Conservation (phyloP, 495 filamentous ascomycete species). For the Bacidia rubella region DNA sequence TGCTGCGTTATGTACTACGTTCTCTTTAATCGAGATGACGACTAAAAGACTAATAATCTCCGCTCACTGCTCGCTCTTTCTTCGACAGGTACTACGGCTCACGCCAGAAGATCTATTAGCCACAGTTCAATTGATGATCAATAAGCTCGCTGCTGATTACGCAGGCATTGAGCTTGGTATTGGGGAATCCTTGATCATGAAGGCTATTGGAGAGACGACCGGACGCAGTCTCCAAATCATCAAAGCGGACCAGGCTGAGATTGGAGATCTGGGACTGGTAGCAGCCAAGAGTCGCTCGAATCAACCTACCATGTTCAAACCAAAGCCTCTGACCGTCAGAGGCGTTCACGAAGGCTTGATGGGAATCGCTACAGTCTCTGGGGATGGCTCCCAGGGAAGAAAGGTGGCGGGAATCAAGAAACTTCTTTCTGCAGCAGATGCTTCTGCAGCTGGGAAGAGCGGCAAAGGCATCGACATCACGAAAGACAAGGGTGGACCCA, state of each 20-base stretch:
- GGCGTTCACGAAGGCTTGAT: slow-evolving; percentile 83
- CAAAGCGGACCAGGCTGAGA: slow-evolving; percentile 87
- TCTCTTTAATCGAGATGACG: slow-evolving; percentile 86
- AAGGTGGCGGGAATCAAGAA: slow-evolving; percentile 96
- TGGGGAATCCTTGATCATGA: slow-evolving; percentile 96
- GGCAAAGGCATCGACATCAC: slow-evolving; percentile 65
- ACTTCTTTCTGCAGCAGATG: slow-evolving; percentile 73
- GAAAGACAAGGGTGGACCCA: slow-evolving; percentile 84
- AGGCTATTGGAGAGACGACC: slow-evolving; percentile 87
- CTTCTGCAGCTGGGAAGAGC: slow-evolving; percentile 50
- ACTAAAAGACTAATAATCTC: slow-evolving; percentile 78
- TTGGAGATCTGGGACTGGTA: slow-evolving; percentile 87
- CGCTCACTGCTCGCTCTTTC: slow-evolving; percentile 77
- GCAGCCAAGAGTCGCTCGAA: slow-evolving; percentile 88
- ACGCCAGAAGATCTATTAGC: slow-evolving; percentile 80
- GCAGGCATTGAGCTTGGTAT: slow-evolving; percentile 92
- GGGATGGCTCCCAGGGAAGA: slow-evolving; percentile 74
- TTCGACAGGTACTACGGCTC: slow-evolving; percentile 81
- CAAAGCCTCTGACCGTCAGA: slow-evolving; percentile 73
- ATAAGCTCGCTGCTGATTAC: slow-evolving; percentile 93
- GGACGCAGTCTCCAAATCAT: slow-evolving; percentile 77
- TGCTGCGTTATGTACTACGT: slow-evolving; percentile 85
- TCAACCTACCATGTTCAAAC: slow-evolving; percentile 95
- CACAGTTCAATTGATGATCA: slow-evolving; percentile 89
- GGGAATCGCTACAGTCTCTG: slow-evolving; percentile 71